Percentiles rank a stretch among this genome's conserved stretches.
Conservation (phyloP, 2,329 filamentous ascomycete genomes). For the Apiospora malaysiana region DNA sequence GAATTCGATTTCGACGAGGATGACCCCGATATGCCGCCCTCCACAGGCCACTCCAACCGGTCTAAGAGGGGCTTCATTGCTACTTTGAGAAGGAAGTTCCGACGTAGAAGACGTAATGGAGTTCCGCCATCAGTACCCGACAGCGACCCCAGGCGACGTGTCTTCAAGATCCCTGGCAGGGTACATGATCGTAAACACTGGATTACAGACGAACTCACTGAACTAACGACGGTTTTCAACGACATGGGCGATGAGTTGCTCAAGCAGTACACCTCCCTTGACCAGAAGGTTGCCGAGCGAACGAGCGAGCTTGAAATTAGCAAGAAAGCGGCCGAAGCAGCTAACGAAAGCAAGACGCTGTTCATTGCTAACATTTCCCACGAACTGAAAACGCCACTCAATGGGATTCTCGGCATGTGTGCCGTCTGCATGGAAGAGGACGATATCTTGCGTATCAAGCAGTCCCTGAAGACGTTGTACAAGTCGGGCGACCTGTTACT, state of each 20-base stretch:
- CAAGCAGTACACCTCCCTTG: slow-evolving; percentile 83
- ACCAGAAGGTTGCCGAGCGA: slow-evolving; percentile 82
- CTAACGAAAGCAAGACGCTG: slow-evolving; percentile 94
- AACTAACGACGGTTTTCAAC: slow-evolving; percentile 85
- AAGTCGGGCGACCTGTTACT: slow-evolving; percentile 85
- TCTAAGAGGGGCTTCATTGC: slow-evolving; percentile 51
- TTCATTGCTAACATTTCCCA: slow-evolving; percentile 95
- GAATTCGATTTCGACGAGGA: slow-evolving; percentile 55
- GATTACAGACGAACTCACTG: slow-evolving; percentile 84
- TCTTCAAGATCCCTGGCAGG: slow-evolving; percentile 84
- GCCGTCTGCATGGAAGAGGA: slow-evolving; percentile 93
- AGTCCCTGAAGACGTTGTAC: slow-evolving; percentile 86
- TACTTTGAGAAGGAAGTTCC: slow-evolving; percentile 35
- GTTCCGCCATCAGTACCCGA: slow-evolving; percentile 39
- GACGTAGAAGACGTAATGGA: slow-evolving; percentile 43
- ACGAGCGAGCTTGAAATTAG: slow-evolving; percentile 86
- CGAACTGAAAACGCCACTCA: slow-evolving; percentile 91
- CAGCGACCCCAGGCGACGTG: slow-evolving; percentile 51
- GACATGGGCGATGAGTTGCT: slow-evolving; percentile 91
- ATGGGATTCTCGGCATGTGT: slow-evolving; percentile 94
- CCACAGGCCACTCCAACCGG: slow-evolving; percentile 35
- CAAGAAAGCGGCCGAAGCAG: slow-evolving; percentile 92
- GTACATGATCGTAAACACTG: slow-evolving; percentile 77
- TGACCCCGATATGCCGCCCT: slow-evolving; percentile 43
- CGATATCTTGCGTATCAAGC: slow-evolving; percentile 76